Evolutionary conservation across 306 rosid species (phyloP).

Genomic region (Cucumis melo): DNA sequence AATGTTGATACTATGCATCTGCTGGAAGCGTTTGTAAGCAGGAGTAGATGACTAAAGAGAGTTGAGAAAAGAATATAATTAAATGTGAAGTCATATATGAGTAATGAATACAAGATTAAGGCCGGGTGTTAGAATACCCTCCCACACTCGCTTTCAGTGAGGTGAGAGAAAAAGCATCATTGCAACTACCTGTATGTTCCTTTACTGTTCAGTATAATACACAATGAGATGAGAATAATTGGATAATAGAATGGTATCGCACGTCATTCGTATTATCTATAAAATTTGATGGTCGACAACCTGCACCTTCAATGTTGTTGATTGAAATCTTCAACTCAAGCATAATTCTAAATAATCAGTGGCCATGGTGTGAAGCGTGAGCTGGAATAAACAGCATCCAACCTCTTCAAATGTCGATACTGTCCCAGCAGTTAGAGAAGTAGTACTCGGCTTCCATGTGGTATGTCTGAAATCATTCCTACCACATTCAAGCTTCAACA

Average conservation of each 20-base stretch:
- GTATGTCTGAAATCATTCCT: neutral
- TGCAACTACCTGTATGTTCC: conserved; percentile 1
- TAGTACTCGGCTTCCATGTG: neutral
- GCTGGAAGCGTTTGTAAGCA: neutral
- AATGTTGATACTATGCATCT: neutral
- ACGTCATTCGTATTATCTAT: neutral
- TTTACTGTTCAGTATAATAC: neutral
- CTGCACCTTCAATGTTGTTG: neutral
- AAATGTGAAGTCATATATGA: neutral
- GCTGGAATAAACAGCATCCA: neutral
- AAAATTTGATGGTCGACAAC: neutral
- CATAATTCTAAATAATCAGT: neutral
- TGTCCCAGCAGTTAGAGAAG: neutral
- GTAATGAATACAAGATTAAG: neutral
- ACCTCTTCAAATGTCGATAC: conserved; percentile 2
- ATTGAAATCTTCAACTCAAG: neutral
- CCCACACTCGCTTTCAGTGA: neutral
- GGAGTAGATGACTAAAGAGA: neutral
- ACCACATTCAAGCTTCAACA: neutral
- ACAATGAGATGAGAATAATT: neutral
- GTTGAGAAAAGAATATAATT: neutral
- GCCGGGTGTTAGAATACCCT: neutral
- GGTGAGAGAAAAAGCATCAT: neutral
- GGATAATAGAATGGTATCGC: neutral
- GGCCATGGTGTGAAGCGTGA: neutral